Base-by-base conservation (phyloP, 495 filamentous ascomycete species). In the Parachaetomium inaequale region DNA sequence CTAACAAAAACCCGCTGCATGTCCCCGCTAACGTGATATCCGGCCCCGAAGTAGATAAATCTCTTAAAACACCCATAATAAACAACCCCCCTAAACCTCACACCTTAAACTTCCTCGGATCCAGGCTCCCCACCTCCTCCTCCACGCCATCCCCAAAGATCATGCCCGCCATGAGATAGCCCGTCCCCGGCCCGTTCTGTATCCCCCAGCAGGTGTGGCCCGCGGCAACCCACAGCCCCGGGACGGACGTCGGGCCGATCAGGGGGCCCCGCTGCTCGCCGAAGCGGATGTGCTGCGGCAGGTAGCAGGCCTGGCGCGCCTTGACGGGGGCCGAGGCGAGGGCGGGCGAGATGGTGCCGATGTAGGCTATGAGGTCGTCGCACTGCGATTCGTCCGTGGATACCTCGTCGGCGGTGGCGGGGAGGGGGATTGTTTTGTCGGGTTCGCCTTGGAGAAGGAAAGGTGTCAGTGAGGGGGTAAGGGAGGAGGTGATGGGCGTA, bases 121-220 rank as follows among this genome's bases (percentile, higher is more conserved):
- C 87, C 64, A 94, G 73, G 29, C 81, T 82, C 19, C 75, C 79
- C 49, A 93, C 83, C 63, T 87, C 86, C 15, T 90, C 92, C 60
- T 90, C 93, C 70, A 76, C 88, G 5, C 88, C 84, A 63, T 82
- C 79, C 10, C 92, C 92, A 58, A 93, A 88, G 5, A 95, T 78
- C 73, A 94, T 83, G 70, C 93, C 91, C 60, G 88, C 90, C 77
- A 98, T 88, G 38, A 96, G 74, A 79, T 88, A 91, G 4, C 93
- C 94, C 21, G 93, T 97, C 7, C 85, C 95, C 5, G 93, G 92
- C 3, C 86, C 92, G 80, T 98, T 98, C 74, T 97, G 93, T 54
- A 98, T 96, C 17, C 93, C 93, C 94, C 94, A 98, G 74, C 94
- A 98, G 4, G 91, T 96, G 76, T 98, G 94, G 14, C 94, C 94